phyloP scores from a whole-genome alignment of 306 rosid species.

The Canavalia ensiformis region DNA sequence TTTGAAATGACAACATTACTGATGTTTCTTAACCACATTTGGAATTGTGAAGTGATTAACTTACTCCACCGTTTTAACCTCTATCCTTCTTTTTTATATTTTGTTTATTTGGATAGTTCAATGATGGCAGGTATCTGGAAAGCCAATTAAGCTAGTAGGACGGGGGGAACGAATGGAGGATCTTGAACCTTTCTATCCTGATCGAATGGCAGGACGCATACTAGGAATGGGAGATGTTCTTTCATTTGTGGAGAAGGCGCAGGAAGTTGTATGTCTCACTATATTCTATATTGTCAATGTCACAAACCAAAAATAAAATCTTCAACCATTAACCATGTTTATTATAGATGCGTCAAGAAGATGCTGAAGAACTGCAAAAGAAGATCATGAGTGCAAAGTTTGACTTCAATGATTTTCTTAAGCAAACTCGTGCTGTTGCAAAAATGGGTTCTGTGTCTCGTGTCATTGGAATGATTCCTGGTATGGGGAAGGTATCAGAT shows the following conservation, averaged over 20 bases:
- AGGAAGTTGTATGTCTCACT: conserved; percentile 83
- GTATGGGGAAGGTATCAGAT: conserved; percentile 91
- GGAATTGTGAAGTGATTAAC: conserved; percentile 37
- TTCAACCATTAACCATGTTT: conserved; percentile 40
- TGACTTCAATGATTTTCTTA: conserved; percentile 95
- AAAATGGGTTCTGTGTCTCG: conserved; percentile 98
- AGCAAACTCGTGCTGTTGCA: conserved; percentile 97
- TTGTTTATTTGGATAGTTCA: conserved; percentile 32
- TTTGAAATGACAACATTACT: conserved; percentile 10
- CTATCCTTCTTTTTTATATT: neutral
- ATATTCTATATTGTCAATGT: conserved; percentile 24
- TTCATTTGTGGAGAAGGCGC: conserved; percentile 98
- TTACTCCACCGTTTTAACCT: neutral
- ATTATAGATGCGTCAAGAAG: conserved; percentile 91
- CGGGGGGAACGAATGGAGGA: conserved; percentile 99
- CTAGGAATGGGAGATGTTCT: conserved; percentile 99
- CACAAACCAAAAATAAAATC: conserved; percentile 8
- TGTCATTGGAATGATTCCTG: conserved; percentile 99
- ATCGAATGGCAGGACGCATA: conserved; percentile 98
- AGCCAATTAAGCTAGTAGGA: conserved; percentile 98
- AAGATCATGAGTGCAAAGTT: conserved; percentile 98
- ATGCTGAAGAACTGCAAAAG: conserved; percentile 96
- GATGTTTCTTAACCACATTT: conserved; percentile 12
- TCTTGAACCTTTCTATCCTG: conserved; percentile 98
- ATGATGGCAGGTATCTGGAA: conserved; percentile 88